Base-by-base conservation (phyloP, 2,329 filamentous ascomycete genomes). In the Hypomyces perniciosus region DNA sequence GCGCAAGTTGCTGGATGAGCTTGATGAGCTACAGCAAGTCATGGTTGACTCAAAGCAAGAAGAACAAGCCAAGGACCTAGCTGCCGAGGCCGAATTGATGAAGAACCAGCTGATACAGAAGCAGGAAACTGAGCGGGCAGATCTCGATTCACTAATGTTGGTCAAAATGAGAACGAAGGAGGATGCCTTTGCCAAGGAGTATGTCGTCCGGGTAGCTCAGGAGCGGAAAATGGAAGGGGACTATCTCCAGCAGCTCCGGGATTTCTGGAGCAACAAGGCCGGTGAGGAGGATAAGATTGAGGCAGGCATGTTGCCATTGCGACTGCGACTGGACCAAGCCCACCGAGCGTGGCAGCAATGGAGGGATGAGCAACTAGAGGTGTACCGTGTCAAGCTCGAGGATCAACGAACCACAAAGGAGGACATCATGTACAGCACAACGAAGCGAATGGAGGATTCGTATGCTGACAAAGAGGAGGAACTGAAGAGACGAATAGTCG, bases 141-240 rank as follows among this genome's bases (percentile, higher is more conserved):
- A 65, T 2, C 50, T 73, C 1, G 55, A 57, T 1, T 53, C 52
- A 0, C 54, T 56, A 3, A 61, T 64, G 0, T 56, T 60, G 6
- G 58, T 51, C 1, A 68, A 64, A 43, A 51, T 76, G 6, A 51
- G 56, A 2, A 61, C 65, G 2, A 63, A 64, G 26, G 68, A 76
- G 54, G 50, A 55, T 0, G 50, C 53, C 2, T 66, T 76, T 47
- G 54, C 66, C 5, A 55, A 56, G 5, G 76, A 81, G 34, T 74
- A 74, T 54, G 61, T 61, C 5, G 53, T 60, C 4, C 72, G 76
- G 1, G 63, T 70, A 0, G 59, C 58, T 1, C 64, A 69, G 40
- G 78, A 80, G 58, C 61, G 60, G 8, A 61, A 58, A 6, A 62
- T 76, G 5, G 75, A 80, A 54, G 65, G 69, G 4, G 61, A 69